Percentiles rank a stretch among this genome's conserved stretches.
phyloP scores from a whole-genome alignment of 345 rosid genomes.

The Geranium brycei region DNA sequence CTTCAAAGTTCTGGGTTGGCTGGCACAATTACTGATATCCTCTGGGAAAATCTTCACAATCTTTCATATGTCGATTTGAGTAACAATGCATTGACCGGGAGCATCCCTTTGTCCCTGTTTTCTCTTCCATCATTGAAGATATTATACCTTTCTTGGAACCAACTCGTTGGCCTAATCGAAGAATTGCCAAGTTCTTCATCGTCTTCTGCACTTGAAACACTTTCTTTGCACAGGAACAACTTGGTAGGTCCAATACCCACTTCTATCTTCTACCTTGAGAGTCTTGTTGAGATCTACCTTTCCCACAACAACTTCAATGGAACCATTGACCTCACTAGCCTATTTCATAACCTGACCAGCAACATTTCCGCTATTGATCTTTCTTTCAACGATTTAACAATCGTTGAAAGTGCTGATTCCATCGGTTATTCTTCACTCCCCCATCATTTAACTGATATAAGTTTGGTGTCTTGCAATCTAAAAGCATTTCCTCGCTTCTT shows the following conservation, averaged over 20 bases:
- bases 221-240: constrained; percentile 25
- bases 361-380: too few relatives aligned
- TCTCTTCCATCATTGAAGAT: too few relatives aligned
- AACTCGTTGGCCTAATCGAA: too few relatives aligned
- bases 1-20: constrained; percentile 11
- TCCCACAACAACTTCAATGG: constrained; percentile 1
- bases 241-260: constrained; percentile 23
- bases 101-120: too few relatives aligned
- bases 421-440: not conserved
- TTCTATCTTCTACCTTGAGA: constrained; percentile 6
- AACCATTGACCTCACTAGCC: too few relatives aligned
- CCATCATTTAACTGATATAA: not conserved
- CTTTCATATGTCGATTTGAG: not conserved
- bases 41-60: constrained; percentile 16
- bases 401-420: not conserved
- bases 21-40: constrained; percentile 19
- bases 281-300: not conserved
- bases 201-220: not conserved
- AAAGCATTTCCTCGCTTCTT: constrained; percentile 2
- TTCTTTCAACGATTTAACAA: not conserved
- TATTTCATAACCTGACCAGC: too few relatives aligned
- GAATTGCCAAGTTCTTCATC: too few relatives aligned
- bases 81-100: too few relatives aligned
- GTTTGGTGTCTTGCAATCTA: constrained; percentile 8
- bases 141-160: too few relatives aligned